Conservation (phyloP, 2,329 filamentous ascomycete genomes). For the Rhynchosporium agropyri region DNA sequence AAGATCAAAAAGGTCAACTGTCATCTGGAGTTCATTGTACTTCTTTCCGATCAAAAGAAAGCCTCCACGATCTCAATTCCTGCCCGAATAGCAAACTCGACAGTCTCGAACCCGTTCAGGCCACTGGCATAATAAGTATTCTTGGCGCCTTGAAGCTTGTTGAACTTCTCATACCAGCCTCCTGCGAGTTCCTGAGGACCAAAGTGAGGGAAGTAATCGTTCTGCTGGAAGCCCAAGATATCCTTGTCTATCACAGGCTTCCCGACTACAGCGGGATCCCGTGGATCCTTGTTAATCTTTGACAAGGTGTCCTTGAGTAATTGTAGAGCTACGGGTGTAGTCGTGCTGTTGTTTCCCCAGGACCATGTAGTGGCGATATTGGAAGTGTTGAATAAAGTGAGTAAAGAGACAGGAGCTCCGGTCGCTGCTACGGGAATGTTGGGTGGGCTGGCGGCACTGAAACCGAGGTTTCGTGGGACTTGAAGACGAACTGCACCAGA, state of each 20-base stretch:
- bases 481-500: constrained; percentile 18
- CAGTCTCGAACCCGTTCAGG: constrained; percentile 19
- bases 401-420: constrained; percentile 10
- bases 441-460: constrained; percentile 15
- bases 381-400: not conserved
- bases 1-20: not conserved
- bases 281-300: constrained; percentile 15
- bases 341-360: constrained; percentile 11
- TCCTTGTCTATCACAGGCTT: constrained; percentile 14
- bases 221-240: constrained; percentile 13
- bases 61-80: constrained; percentile 14
- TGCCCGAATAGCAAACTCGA: constrained; percentile 16
- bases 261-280: not conserved
- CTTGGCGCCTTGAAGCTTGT: constrained; percentile 13
- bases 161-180: constrained; percentile 20
- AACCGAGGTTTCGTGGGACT: constrained; percentile 13
- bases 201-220: constrained; percentile 21
- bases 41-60: constrained; percentile 15
- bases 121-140: constrained; percentile 19
- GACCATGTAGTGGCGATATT: constrained; percentile 20
- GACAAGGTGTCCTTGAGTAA: constrained; percentile 13
- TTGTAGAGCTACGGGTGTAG: constrained; percentile 3
- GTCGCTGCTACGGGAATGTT: constrained; percentile 4
- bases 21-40: not conserved
- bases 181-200: constrained; percentile 9